These are phyloP conservation scores for Collybia mongolica DNA, from an alignment of 768 basidiomycete species.

Conservation along the genomic window DNA sequence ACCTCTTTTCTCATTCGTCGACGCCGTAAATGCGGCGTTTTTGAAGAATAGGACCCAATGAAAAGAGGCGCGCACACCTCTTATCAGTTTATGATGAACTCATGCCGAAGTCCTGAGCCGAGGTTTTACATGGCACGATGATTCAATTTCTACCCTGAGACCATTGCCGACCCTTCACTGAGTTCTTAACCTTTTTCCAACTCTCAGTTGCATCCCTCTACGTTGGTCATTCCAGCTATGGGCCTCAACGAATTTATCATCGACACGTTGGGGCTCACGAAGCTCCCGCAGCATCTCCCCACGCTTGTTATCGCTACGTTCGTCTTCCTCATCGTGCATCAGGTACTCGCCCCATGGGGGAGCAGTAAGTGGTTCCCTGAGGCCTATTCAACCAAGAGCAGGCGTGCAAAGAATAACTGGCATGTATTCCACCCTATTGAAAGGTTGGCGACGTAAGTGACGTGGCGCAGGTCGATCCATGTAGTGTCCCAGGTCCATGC, in stretches of 20 bases:
- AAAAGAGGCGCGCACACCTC: no score
- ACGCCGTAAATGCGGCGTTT: no score
- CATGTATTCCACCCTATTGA: slow-evolving; percentile 24
- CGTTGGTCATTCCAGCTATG: neutral
- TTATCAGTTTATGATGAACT: no score
- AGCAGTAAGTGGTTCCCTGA: slow-evolving; percentile 46
- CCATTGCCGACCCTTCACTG: no score
- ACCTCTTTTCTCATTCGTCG: no score
- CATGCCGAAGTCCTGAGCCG: no score
- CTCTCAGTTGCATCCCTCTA: no score
- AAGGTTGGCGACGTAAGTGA: neutral
- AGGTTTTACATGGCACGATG: no score
- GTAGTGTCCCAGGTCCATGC: slow-evolving; percentile 75
- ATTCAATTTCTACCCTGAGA: no score
- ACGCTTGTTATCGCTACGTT: slow-evolving; percentile 53
- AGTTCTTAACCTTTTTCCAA: no score
- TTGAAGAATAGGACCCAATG: no score
- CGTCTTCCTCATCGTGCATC: slow-evolving; percentile 58
- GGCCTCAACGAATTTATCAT: slow-evolving; percentile 7
- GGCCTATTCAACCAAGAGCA: slow-evolving; percentile 47
- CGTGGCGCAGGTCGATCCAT: slow-evolving; percentile 57
- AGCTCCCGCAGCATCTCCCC: slow-evolving; percentile 55
- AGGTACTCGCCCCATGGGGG: slow-evolving; percentile 53
- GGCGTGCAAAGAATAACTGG: slow-evolving; percentile 60
- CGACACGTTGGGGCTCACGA: slow-evolving; percentile 43